These are phyloP conservation scores for Penicillium antarcticum DNA, from an alignment of 495 filamentous ascomycete genomes.

Conservation along the genomic window DNA sequence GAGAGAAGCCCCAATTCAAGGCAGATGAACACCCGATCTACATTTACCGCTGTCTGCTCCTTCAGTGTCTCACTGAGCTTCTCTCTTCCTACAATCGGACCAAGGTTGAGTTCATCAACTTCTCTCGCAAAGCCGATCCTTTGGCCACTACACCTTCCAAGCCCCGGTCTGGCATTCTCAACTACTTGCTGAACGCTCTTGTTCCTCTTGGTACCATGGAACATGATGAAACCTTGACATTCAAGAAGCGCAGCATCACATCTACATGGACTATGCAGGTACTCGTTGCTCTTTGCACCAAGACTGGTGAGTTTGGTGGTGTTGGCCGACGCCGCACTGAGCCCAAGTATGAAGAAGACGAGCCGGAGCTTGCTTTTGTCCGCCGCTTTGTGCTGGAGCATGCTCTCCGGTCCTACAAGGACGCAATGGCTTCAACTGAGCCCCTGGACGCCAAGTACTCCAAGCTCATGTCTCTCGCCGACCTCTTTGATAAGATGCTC, in stretches of 20 bases:
- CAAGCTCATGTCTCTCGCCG: slow-evolving; percentile 77
- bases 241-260: slow-evolving; percentile 81
- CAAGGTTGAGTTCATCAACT: slow-evolving; percentile 98
- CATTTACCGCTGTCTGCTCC: slow-evolving; percentile 91
- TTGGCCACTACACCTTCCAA: slow-evolving; percentile 85
- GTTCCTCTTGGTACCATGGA: slow-evolving; percentile 75
- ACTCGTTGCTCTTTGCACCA: slow-evolving; percentile 80
- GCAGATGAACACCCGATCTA: slow-evolving; percentile 92
- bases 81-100: slow-evolving; percentile 90
- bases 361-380: slow-evolving; percentile 85
- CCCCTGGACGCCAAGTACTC: slow-evolving; percentile 83
- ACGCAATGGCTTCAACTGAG: slow-evolving; percentile 76
- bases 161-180: slow-evolving; percentile 85
- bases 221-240: slow-evolving; percentile 66
- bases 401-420: slow-evolving; percentile 85
- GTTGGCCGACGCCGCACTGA: slow-evolving; percentile 36
- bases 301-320: slow-evolving; percentile 69
- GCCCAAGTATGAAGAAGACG: slow-evolving; percentile 65
- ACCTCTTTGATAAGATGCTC: slow-evolving; percentile 91
- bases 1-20: slow-evolving; percentile 78
- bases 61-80: slow-evolving; percentile 90
- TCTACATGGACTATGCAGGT: slow-evolving; percentile 80
- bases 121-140: slow-evolving; percentile 84
- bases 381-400: slow-evolving; percentile 94
- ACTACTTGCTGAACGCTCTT: slow-evolving; percentile 85